Evolutionary conservation across 2,329 filamentous ascomycete genomes (phyloP).

Genomic region (Sporothrix curviconia): DNA sequence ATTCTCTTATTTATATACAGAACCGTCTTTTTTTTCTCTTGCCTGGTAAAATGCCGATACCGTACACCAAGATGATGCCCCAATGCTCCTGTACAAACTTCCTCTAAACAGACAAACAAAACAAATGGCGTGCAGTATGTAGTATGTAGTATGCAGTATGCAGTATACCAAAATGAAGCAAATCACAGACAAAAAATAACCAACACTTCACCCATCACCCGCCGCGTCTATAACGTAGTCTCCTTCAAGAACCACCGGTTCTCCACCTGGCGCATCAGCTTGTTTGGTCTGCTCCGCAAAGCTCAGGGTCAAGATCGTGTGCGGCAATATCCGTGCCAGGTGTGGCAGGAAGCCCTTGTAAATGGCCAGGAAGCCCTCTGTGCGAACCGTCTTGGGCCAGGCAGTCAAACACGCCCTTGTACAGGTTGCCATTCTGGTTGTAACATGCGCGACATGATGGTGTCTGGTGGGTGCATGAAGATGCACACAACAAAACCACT

Average conservation of each 20-base stretch:
- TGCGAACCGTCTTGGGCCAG: constrained; percentile 82
- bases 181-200: not conserved
- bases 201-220: too few relatives aligned
- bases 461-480: constrained; percentile 98
- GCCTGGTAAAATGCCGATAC: too few relatives aligned
- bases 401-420: constrained; percentile 88
- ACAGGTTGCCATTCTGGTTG: constrained; percentile 98
- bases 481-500: constrained; percentile 96
- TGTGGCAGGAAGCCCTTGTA: constrained; percentile 98
- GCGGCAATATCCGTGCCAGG: constrained; percentile 85
- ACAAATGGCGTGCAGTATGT: too few relatives aligned
- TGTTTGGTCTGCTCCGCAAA: constrained; percentile 97
- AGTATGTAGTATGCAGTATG: too few relatives aligned
- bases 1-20: too few relatives aligned
- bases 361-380: constrained; percentile 83
- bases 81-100: too few relatives aligned
- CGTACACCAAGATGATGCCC: too few relatives aligned
- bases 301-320: constrained; percentile 88
- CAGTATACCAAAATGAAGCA: not conserved
- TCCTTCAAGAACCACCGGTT: constrained; percentile 42
- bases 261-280: constrained; percentile 77
- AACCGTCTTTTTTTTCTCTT: too few relatives aligned
- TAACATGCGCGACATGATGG: constrained; percentile 98
- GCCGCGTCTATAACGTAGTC: constrained; percentile 24
- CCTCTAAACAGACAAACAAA: too few relatives aligned